Percentiles rank a stretch among this genome's conserved stretches.
phyloP scores from a whole-genome alignment of 768 basidiomycete species.

The Termitomyces sp. region DNA sequence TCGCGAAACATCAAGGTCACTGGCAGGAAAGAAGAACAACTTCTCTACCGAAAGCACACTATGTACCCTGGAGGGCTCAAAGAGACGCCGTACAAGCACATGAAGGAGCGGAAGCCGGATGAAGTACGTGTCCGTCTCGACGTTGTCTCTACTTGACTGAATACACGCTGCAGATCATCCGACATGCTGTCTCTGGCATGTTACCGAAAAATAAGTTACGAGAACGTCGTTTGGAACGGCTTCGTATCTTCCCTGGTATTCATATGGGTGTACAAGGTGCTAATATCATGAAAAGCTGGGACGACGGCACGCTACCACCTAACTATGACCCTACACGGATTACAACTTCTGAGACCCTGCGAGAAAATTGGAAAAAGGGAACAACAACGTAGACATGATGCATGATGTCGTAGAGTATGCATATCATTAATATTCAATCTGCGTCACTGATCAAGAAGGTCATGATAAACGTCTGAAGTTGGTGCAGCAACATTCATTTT shows the following conservation, averaged over 20 bases:
- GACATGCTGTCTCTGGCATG: conserved; percentile 96
- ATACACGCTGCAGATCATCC: conserved; percentile 65
- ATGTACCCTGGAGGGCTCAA: conserved; percentile 94
- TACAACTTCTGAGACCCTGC: conserved; percentile 33
- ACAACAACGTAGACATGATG: conserved; percentile 6
- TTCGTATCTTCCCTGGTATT: conserved; percentile 81
- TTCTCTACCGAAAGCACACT: conserved; percentile 84
- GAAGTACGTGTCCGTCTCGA: conserved; percentile 51
- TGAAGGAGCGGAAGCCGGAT: conserved; percentile 85
- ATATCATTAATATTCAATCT: conserved; percentile 2
- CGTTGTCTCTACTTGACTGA: background rate
- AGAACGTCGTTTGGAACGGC: conserved; percentile 77
- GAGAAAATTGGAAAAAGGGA: conserved; percentile 23
- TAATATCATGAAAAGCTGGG: conserved; percentile 81
- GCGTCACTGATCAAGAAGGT: background rate
- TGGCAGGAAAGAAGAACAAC: conserved; percentile 83
- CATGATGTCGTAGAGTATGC: conserved; percentile 8
- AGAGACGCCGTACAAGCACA: conserved; percentile 76
- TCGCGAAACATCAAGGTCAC: conserved; percentile 79
- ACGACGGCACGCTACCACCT: conserved; percentile 64
- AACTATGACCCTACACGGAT: conserved; percentile 37
- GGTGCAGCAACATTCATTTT: background rate
- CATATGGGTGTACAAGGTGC: conserved; percentile 71
- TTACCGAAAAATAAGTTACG: conserved; percentile 96
- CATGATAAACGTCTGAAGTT: background rate